Conservation (phyloP, 148 eudicot genomes). For the Rhododendron molle region DNA sequence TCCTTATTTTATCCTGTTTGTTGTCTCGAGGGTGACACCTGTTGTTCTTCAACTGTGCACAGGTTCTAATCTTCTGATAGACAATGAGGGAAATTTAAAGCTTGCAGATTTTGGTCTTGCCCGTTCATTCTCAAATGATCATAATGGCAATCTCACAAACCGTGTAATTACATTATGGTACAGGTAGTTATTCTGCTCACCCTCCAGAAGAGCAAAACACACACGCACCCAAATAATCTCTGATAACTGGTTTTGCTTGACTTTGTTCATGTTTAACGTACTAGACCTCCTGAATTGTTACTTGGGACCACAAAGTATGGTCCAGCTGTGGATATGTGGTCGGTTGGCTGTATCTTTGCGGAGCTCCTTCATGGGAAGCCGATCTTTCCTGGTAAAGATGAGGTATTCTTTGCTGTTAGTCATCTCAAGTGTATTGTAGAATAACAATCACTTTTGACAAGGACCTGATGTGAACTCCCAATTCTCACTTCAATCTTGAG, state of each 20-base stretch:
- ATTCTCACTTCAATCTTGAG: not conserved
- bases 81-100: conserved; percentile 78
- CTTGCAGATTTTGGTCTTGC: conserved; percentile 86
- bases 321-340: conserved; percentile 75
- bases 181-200: conserved; percentile 27
- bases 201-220: conserved; percentile 36
- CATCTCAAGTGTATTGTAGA: not conserved
- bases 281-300: conserved; percentile 75
- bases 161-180: conserved; percentile 63
- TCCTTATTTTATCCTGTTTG: not conserved
- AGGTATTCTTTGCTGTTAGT: conserved; percentile 26
- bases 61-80: conserved; percentile 79
- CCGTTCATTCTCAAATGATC: conserved; percentile 45
- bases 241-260: conserved; percentile 27
- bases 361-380: conserved; percentile 72
- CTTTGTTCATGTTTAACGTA: conserved; percentile 23
- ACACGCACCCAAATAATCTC: not conserved
- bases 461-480: not conserved
- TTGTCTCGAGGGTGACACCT: not conserved
- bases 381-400: conserved; percentile 61
- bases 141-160: conserved; percentile 55
- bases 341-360: conserved; percentile 63
- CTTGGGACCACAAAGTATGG: conserved; percentile 61
- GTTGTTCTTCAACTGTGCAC: conserved; percentile 4
- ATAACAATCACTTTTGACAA: not conserved